A percentile compares a stretch with the other conserved stretches of the same genome.
These are phyloP conservation scores for Stenogyne calaminthoides DNA, from an alignment of 305 asterid species.

Conservation along the genomic window DNA sequence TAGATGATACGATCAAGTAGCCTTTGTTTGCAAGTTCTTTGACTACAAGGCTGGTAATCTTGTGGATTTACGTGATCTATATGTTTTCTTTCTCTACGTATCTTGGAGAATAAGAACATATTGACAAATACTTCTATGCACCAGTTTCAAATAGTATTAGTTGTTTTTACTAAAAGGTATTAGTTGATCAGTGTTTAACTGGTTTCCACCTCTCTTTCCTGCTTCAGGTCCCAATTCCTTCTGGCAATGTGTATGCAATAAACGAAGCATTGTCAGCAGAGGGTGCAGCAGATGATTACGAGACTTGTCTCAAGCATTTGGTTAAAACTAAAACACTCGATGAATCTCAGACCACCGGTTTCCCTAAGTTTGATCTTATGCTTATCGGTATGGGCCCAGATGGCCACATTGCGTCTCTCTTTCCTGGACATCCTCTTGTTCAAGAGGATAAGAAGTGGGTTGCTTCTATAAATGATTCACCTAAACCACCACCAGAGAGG, in stretches of 20 bases:
- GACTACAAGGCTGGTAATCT: not conserved
- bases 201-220: not conserved
- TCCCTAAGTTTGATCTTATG: slow-evolving; percentile 81
- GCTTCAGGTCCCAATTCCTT: slow-evolving; percentile 67
- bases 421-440: slow-evolving; percentile 66
- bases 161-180: too few relatives aligned
- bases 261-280: slow-evolving; percentile 65
- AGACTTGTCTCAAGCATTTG: slow-evolving; percentile 65
- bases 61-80: not conserved
- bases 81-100: not conserved
- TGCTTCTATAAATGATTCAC: slow-evolving; percentile 70
- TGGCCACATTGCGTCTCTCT: slow-evolving; percentile 84
- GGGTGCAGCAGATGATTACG: slow-evolving; percentile 80
- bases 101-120: not conserved
- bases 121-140: too few relatives aligned
- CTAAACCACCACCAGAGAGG: slow-evolving; percentile 83
- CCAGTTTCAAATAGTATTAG: too few relatives aligned
- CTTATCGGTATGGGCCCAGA: slow-evolving; percentile 91
- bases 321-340: slow-evolving; percentile 49
- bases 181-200: too few relatives aligned
- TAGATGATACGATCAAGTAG: not conserved
- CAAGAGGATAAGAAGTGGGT: slow-evolving; percentile 71
- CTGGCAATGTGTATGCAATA: slow-evolving; percentile 67
- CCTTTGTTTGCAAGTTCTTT: not conserved
- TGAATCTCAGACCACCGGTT: slow-evolving; percentile 46